Conservation (phyloP, 2,329 filamentous ascomycete genomes). For the Verticillium isaacii region DNA sequence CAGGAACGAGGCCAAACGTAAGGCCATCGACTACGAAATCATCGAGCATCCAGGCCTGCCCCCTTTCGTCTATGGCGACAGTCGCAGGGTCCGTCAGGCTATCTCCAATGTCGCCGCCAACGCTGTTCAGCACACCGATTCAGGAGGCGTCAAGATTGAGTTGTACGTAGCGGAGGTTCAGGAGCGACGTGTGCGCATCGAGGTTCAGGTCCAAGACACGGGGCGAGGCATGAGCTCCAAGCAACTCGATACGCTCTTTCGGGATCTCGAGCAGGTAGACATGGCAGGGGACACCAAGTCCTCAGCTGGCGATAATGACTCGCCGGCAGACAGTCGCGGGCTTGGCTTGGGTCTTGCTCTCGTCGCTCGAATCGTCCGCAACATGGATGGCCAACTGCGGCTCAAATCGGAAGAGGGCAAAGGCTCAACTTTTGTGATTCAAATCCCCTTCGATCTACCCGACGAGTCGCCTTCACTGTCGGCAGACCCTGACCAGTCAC, state of each 20-base stretch:
- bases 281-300: conserved; percentile 23
- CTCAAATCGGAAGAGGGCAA: conserved; percentile 79
- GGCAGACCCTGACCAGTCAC: conserved; percentile 9
- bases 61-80: conserved; percentile 69
- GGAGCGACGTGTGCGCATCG: conserved; percentile 57
- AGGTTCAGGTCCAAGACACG: conserved; percentile 72
- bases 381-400: conserved; percentile 83
- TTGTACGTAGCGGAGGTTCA: conserved; percentile 54
- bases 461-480: conserved; percentile 27
- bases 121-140: conserved; percentile 70
- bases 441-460: conserved; percentile 67
- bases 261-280: conserved; percentile 55
- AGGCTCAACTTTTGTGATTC: conserved; percentile 77
- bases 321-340: conserved; percentile 33
- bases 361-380: conserved; percentile 80
- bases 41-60: conserved; percentile 66
- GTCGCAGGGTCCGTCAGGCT: conserved; percentile 73
- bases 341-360: conserved; percentile 82
- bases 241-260: conserved; percentile 52
- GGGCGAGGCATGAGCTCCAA: conserved; percentile 66
- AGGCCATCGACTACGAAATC: conserved; percentile 67
- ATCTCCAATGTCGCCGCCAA: conserved; percentile 82
- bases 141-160: conserved; percentile 67
- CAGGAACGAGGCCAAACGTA: conserved; percentile 67
- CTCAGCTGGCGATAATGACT: conserved; percentile 13